Evolutionary conservation across 139 green algal genomes (phyloP), one percentile per base, ranked within the genome.

Genomic region (Yamagishiella unicocca): DNA sequence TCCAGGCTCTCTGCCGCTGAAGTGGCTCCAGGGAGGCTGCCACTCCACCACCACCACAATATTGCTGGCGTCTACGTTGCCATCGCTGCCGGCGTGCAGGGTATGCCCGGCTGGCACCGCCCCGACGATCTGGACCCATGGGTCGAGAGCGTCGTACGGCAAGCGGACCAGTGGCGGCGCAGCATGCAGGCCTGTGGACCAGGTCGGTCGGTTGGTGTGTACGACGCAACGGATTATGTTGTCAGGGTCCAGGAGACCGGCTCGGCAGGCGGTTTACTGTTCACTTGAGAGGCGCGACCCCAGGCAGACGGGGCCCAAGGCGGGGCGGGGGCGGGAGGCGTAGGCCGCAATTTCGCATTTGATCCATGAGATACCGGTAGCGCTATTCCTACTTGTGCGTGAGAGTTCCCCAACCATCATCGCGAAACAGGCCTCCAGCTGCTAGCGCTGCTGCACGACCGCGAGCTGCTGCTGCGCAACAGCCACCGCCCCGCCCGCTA

Each of bases 381-480:
- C 17, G 8, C 70, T 17, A 6, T 38, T 8, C 24, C 5, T 58
- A 12, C 50, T 67, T n/a, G 58, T 67, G 6, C 17, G n/a, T 22
- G 50, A 17, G 50, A 25, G 50, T 31, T n/a, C 6, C 22, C 9
- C 58, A 67, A 2, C 43, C 29, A 33, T 45, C 19, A 8, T 14
- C 43, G 25, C 27, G 27, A 5, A 29, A 8, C 55, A 84, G 77
- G 77, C 40, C 58, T 84, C 9, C 55, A 24, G 27, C 55, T 84
- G 55, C 58, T 84, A 38, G 55, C 77, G 27, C 24, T 61, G 9
- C 77, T 84, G 27, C 77, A 84, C 37, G 77, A 84, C 77, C 27
- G 31, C 77, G 55, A 74, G 37, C 77, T 84, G 37, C 38, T 84
- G 9, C 55, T 84, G 77, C 77, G 77, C 55, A 53, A 50, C 77